Evolutionary conservation across 306 rosid species (phyloP), one percentile per base, ranked within the genome.

Genomic region (Abrus precatorius): DNA sequence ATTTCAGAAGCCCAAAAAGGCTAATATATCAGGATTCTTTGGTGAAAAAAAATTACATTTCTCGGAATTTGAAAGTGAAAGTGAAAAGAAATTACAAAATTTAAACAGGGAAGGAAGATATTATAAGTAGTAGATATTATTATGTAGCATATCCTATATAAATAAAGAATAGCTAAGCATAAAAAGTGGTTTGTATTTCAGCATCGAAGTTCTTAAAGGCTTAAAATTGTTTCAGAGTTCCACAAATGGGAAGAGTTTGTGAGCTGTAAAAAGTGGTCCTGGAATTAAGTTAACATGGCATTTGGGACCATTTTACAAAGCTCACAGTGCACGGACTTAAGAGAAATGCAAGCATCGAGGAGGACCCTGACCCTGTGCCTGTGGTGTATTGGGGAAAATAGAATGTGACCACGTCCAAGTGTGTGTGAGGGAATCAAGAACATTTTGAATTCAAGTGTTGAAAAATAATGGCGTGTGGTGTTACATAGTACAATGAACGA

Each of bases 231-330:
- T 52, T 55, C 13, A 13, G 14, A 61, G 66, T 12, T 79, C 28
- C 67, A 29, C 69, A 73, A 73, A 74, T 74, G n/a, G 52, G 52
- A 52, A 12, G 8, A 27, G 38, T 32, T 67, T 29, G 69, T 45
- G 80, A 62, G 56, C 33, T 73, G 83, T 64, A 65, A 41, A 67
- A 41, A 65, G 89, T 87, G 91, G 93, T 87, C 93, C 89, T 11
- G 11, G 36, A 3, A 20, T 20, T 20, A 20, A 67, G 64, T 76
- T 68, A 85, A 79, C 76, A 68, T 85, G 86, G 82, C 68, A 79
- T 76, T 75, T 76, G 92, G 90, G 93, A 86, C 92, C 88, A 84
- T 82, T 62, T 20, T 76, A 68, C 73, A 62, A 70, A 66, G 77
- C 78, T 82, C 86, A 70, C 72, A 84, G 76, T 57, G 81, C 87